Evolutionary conservation across 192 early-diverging fungal species (phyloP).

Genomic region (Lobulomyces angularis): DNA sequence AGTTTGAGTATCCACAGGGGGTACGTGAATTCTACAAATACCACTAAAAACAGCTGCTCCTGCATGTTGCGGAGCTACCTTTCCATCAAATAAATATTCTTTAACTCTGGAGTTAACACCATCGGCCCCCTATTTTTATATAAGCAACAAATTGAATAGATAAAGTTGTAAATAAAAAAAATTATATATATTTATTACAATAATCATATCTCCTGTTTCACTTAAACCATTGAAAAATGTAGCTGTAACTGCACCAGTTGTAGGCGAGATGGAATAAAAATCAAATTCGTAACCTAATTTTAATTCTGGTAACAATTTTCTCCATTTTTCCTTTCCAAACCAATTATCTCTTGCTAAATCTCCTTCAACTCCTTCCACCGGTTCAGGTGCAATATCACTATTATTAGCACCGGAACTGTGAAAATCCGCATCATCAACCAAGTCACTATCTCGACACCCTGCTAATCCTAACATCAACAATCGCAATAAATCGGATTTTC

Average conservation of each 20-base stretch:
- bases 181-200: no score
- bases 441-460: constrained; percentile 13
- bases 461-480: constrained; percentile 30
- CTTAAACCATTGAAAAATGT: constrained; percentile 25
- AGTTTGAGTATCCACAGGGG: constrained; percentile 18
- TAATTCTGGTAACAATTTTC: constrained; percentile 17
- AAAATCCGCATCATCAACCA: constrained; percentile 10
- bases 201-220: constrained; percentile 21
- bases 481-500: constrained; percentile 30
- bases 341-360: constrained; percentile 25
- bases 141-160: no score
- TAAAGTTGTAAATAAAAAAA: no score
- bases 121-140: constrained; percentile 34
- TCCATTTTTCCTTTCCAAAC: constrained; percentile 28
- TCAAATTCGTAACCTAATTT: constrained; percentile 24
- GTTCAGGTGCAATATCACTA: constrained; percentile 3
- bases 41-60: constrained; percentile 26
- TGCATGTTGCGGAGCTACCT: constrained; percentile 15
- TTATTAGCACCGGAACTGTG: constrained; percentile 21
- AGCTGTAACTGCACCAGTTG: constrained; percentile 22
- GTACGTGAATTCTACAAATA: constrained; percentile 18
- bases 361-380: constrained; percentile 11
- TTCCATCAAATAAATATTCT: constrained; percentile 15
- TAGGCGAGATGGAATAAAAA: constrained; percentile 24
- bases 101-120: constrained; percentile 33